Evolutionary conservation across 2,329 filamentous ascomycete species (phyloP), one percentile per base, ranked within the genome.

Genomic region (Blastomyces silverae): DNA sequence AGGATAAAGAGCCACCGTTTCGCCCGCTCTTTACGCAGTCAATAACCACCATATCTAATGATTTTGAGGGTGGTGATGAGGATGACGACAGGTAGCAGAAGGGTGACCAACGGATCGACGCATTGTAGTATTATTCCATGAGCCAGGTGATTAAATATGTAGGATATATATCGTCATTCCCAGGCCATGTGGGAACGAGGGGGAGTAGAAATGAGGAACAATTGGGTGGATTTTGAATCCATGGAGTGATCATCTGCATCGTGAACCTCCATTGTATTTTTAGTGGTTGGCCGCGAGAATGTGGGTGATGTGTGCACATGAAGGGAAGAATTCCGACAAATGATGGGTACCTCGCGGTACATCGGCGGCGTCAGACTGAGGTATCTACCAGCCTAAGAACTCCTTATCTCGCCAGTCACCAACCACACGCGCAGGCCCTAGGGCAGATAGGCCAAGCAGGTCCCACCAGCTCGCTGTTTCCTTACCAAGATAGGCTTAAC

Each of bases 371-470:
- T 44, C 28, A 3, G 22, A 37, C 34, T 8, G 55, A 57, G 31
- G 52, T 55, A 37, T 3, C 37, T 39, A 1, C 37, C 37, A 57
- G 28, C 22, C 44, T 1, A 39, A 20, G 42, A 10, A 46, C 17
- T 15, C 17, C 15, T 46, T 20, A 46, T 46, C 17, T 46, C 42
- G 42, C 42, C 42, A 39, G 46, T 28, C 52, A 11, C 55, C 55
- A 57, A 59, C 56, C n/a, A 44, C 56, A 59, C 13, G 37, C 37
- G 37, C 37, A 59, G 56, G 56, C 42, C 56, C 56, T n/a, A 37
- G 37, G 56, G 37, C 13, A 13, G 39, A 59, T 11, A 10, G 17
- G 37, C 22, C 56, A n/a, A 25, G 15, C 20, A 13, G 3, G 34
- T 11, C 22, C 56, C 56, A 44, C 37, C 22, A 28, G 13, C 37